Evolutionary conservation across 2,329 filamentous ascomycete species (phyloP).

Genomic region (Conoideocrella luteorostrata): DNA sequence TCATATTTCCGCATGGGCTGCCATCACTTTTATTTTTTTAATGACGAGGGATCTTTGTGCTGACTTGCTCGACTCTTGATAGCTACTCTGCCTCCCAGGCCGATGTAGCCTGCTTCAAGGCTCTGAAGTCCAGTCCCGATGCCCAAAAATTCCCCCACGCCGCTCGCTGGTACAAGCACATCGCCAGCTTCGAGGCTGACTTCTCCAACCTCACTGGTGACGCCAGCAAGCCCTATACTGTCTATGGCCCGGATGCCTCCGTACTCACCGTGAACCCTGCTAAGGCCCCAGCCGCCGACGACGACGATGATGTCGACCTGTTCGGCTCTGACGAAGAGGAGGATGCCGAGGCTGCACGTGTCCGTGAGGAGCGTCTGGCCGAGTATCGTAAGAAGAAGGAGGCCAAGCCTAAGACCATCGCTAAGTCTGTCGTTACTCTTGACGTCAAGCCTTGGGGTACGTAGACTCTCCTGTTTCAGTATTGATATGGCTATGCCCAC

Average conservation of each 20-base stretch:
- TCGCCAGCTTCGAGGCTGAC: conserved; percentile 85
- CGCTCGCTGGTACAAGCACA: conserved; percentile 98
- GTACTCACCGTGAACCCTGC: conserved; percentile 79
- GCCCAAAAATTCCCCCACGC: conserved; percentile 86
- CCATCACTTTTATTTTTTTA: too few relatives aligned
- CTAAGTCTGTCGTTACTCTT: conserved; percentile 93
- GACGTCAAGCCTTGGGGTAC: conserved; percentile 99
- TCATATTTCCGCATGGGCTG: too few relatives aligned
- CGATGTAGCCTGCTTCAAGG: conserved; percentile 94
- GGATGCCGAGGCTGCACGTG: conserved; percentile 74
- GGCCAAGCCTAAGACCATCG: conserved; percentile 80
- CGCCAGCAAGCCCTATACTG: conserved; percentile 78
- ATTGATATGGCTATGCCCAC: too few relatives aligned
- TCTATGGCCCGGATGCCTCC: conserved; percentile 79
- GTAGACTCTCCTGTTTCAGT: conserved; percentile 31
- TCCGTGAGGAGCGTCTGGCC: conserved; percentile 84
- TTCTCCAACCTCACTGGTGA: conserved; percentile 89
- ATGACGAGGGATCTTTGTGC: too few relatives aligned
- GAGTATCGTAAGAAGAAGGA: conserved; percentile 98
- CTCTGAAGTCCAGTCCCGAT: conserved; percentile 67
- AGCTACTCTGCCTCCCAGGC: conserved; percentile 74
- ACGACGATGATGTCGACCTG: conserved; percentile 83
- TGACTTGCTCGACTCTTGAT: conserved; percentile 2
- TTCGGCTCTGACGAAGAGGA: conserved; percentile 93
- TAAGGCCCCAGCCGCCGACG: conserved; percentile 65